A percentile compares a stretch with the other conserved stretches of the same genome.
Evolutionary conservation across 2,329 filamentous ascomycete genomes (phyloP).

Genomic region (Colletotrichum cordylinicola): DNA sequence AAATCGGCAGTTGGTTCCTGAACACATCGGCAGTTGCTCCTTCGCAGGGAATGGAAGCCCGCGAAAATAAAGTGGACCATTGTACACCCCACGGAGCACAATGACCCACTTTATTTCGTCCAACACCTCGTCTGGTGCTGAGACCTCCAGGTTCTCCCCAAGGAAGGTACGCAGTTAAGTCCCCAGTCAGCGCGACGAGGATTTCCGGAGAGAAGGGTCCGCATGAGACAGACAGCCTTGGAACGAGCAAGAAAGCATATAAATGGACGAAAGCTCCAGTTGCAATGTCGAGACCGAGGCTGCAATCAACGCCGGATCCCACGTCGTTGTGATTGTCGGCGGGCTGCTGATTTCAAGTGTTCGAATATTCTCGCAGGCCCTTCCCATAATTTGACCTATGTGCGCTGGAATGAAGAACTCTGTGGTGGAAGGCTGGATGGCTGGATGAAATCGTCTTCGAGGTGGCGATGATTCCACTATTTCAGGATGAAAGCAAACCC

Average conservation of each 20-base stretch:
- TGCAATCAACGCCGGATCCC: neutral
- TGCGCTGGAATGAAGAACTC: neutral
- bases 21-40: too few relatives aligned
- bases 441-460: too few relatives aligned
- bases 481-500: too few relatives aligned
- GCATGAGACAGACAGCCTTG: neutral
- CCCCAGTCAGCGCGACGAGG: neutral
- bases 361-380: neutral
- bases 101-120: neutral
- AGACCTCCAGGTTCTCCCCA: neutral
- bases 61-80: neutral
- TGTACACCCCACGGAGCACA: neutral
- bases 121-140: neutral
- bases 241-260: neutral
- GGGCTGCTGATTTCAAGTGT: neutral
- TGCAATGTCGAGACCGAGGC: neutral
- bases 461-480: too few relatives aligned
- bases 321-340: neutral
- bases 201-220: neutral
- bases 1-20: neutral
- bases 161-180: neutral
- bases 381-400: neutral
- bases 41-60: neutral
- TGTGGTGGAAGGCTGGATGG: neutral
- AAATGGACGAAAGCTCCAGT: neutral